phyloP scores from a whole-genome alignment of 345 rosid genomes.

The Pistacia atlantica region DNA sequence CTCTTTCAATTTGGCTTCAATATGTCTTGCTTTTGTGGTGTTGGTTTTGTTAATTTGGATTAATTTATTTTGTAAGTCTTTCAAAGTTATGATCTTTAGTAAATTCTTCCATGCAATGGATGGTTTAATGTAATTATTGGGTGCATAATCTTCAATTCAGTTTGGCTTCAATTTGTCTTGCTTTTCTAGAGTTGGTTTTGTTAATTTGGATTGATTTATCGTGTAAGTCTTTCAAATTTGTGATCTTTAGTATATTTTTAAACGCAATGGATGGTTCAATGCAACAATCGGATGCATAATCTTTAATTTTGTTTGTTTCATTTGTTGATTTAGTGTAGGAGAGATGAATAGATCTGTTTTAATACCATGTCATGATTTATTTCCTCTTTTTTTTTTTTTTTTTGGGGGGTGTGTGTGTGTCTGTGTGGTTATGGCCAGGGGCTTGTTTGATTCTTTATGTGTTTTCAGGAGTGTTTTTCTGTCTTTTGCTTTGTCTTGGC shows the following conservation, averaged over 20 bases:
- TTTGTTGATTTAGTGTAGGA: background rate
- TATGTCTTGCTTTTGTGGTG: background rate
- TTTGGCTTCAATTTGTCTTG: constrained; percentile 13
- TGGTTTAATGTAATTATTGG: too few relatives aligned
- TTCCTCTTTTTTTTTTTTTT: background rate
- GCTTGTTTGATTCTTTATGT: background rate
- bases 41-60: too few relatives aligned
- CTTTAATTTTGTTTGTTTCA: background rate
- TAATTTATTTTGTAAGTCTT: too few relatives aligned
- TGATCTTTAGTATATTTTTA: background rate
- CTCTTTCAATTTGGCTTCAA: constrained; percentile 3
- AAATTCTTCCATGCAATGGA: too few relatives aligned
- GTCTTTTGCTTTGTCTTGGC: background rate
- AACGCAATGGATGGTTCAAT: background rate
- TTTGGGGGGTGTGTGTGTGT: background rate
- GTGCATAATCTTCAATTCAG: too few relatives aligned
- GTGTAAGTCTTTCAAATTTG: background rate
- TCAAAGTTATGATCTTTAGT: too few relatives aligned
- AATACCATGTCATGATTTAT: background rate
- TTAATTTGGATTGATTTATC: background rate
- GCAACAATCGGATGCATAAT: background rate
- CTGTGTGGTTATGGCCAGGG: background rate
- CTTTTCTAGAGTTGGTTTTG: background rate
- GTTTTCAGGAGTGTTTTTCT: background rate
- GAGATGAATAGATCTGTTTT: background rate